phyloP scores from a whole-genome alignment of 2,329 filamentous ascomycete species.

The Penicillium sp. region DNA sequence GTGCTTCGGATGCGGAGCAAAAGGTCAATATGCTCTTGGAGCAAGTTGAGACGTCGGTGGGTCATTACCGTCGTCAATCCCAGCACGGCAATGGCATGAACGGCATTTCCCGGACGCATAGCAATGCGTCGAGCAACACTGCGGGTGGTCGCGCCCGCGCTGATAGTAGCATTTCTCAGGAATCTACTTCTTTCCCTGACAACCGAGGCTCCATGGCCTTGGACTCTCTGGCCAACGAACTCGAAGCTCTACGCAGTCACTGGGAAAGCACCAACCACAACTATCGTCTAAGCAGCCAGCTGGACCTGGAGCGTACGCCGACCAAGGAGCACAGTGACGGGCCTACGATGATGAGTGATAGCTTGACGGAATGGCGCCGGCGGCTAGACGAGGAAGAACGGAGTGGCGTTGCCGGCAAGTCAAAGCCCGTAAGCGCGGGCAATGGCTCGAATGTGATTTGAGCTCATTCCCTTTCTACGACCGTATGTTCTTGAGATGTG shows the following conservation, averaged over 20 bases:
- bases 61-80: constrained; percentile 80
- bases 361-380: constrained; percentile 73
- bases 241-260: constrained; percentile 81
- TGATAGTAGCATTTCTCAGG: constrained; percentile 41
- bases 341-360: constrained; percentile 55
- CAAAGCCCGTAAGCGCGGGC: constrained; percentile 21
- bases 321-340: constrained; percentile 41
- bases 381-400: constrained; percentile 59
- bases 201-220: constrained; percentile 65
- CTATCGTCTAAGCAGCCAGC: constrained; percentile 82
- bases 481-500: constrained; percentile 24
- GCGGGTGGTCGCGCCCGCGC: constrained; percentile 37
- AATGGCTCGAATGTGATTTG: constrained; percentile 33
- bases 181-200: constrained; percentile 41
- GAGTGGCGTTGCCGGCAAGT: constrained; percentile 25
- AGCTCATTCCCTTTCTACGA: constrained; percentile 16
- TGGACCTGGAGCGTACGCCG: constrained; percentile 68
- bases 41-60: constrained; percentile 88
- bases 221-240: constrained; percentile 84
- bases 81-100: constrained; percentile 40
- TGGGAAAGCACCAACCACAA: constrained; percentile 97
- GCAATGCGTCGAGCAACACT: constrained; percentile 49
- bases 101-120: constrained; percentile 48
- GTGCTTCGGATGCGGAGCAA: constrained; percentile 82
- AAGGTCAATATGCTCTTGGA: constrained; percentile 90